Conservation (phyloP, 208 protist species). For the Leishmania mexicana region DNA sequence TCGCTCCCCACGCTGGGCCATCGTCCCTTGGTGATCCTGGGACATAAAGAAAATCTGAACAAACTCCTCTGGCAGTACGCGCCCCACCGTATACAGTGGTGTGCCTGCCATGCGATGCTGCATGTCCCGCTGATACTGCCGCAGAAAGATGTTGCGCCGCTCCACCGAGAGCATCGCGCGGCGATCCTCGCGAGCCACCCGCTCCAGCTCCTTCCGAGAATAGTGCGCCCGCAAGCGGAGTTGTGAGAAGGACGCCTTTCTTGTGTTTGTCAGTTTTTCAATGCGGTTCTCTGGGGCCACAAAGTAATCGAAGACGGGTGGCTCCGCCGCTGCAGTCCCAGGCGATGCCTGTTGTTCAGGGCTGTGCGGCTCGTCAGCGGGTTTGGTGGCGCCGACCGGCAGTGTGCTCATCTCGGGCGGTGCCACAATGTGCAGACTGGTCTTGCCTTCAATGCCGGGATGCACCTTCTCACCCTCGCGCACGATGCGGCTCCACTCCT, state of each 20-base stretch:
- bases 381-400: not conserved
- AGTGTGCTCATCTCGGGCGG: conserved; percentile 17
- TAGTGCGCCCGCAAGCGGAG: conserved; percentile 4
- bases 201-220: conserved; percentile 21
- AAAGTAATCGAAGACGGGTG: conserved; percentile 34
- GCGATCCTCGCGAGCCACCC: conserved; percentile 22
- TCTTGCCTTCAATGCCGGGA: conserved; percentile 24
- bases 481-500: conserved; percentile 35
- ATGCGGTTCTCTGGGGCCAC: conserved; percentile 27
- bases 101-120: conserved; percentile 20
- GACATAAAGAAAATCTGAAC: conserved; percentile 30
- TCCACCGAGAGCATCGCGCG: conserved; percentile 25
- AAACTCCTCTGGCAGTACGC: conserved; percentile 27
- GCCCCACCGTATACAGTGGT: conserved; percentile 20
- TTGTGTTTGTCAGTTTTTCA: not conserved
- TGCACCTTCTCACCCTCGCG: conserved; percentile 26
- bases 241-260: conserved; percentile 2
- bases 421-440: conserved; percentile 28
- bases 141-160: conserved; percentile 29
- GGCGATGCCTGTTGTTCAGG: not conserved
- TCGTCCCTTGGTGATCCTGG: not conserved
- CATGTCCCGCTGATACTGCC: conserved; percentile 35
- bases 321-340: not conserved
- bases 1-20: not conserved
- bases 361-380: not conserved